Percentiles rank a stretch among this genome's conserved stretches.
Evolutionary conservation across 2,329 filamentous ascomycete genomes (phyloP).

Genomic region (Fusarium napiforme): DNA sequence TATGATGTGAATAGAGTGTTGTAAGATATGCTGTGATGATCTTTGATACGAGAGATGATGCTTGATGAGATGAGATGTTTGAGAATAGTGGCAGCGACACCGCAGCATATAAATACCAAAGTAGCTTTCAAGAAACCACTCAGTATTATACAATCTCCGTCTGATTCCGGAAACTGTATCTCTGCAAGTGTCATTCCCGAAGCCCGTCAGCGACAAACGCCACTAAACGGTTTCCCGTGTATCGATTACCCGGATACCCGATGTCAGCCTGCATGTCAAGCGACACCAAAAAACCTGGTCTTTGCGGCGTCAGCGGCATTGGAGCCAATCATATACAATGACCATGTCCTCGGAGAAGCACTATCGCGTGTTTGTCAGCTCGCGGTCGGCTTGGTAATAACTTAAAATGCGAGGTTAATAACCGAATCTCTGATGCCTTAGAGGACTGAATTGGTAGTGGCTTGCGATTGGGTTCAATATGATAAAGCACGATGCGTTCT

Average conservation of each 20-base stretch:
- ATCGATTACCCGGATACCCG: neutral
- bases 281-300: too few relatives aligned
- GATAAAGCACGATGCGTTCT: neutral
- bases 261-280: neutral
- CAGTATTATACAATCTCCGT: fast-evolving
- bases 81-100: fast-evolving
- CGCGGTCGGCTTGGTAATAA: neutral
- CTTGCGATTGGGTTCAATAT: neutral
- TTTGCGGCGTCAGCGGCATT: too few relatives aligned
- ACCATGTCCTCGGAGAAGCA: neutral
- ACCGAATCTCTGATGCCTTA: too few relatives aligned
- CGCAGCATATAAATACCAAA: fast-evolving
- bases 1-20: fast-evolving
- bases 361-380: neutral
- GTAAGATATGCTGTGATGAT: fast-evolving
- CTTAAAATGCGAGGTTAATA: neutral
- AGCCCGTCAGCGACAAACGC: neutral
- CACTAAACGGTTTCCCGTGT: neutral
- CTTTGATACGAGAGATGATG: neutral
- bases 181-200: fast-evolving
- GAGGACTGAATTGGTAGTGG: fast-evolving
- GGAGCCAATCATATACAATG: neutral
- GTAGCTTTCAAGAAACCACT: fast-evolving
- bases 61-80: fast-evolving
- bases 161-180: neutral